Base-by-base conservation (phyloP, 768 basidiomycete species). In the Russula vinacea region DNA sequence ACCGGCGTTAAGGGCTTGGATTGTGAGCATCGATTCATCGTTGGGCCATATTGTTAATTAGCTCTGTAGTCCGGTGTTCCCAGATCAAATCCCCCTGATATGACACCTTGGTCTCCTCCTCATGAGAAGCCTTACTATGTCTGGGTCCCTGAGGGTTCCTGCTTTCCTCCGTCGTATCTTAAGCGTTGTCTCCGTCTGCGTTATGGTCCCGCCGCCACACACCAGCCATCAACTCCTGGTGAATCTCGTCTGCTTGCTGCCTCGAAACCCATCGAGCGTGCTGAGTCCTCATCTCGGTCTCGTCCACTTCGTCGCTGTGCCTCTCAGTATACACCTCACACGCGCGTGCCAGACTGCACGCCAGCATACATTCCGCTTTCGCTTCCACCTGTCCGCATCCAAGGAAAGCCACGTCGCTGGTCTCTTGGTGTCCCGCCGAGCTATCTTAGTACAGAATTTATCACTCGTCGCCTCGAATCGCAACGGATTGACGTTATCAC, bases 91-190 rank as follows among this genome's bases (percentile, higher is more conserved):
- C 66, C 66, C 16, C 58, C 68, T 39, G 66, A 67, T 22, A 58
- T 63, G 49, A 47, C 39, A 45, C 68, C 68, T 56, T 68, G 68
- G 68, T 52, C 61, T n/a, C 66, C 66, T n/a, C 54, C 68, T 53
- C 58, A 37, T 45, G 62, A 67, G 29, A 53, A 4, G 11, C 39
- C 55, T 32, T n/a, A 47, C 14, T 51, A 63, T 24, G 51, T 64
- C 50, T 68, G 68, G 68, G 59, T 63, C 1, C 66, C 68, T 24
- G 68, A 68, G 35, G 68, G 68, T 22, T 68, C 68, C 16, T 67
- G 45, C 37, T 67, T 68, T 56, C 68, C 68, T 62, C 68, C 68
- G 35, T 54, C 39, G 0, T 64, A 68, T 45, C 54, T 68, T n/a
- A 47, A 51, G 33, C 39, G 39, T 24, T 40, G 39, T 44, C 54